These are phyloP conservation scores for Arthrobotrys iridis DNA, from an alignment of 2,329 filamentous ascomycete species.

Conservation along the genomic window DNA sequence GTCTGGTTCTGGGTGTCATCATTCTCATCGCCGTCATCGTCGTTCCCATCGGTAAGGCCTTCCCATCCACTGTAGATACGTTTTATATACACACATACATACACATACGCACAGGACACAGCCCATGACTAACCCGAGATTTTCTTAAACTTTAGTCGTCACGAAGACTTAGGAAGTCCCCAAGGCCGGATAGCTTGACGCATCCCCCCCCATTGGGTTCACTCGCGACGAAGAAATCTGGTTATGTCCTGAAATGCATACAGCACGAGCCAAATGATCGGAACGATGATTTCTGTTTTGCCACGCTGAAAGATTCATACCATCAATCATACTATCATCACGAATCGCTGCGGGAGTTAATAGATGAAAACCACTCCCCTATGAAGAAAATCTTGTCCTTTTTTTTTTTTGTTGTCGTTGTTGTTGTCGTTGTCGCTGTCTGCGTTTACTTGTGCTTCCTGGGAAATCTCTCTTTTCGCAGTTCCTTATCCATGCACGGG, in stretches of 20 bases:
- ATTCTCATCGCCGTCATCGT: slow-evolving; percentile 93
- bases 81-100: slow-evolving; percentile 58
- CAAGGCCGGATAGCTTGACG: slow-evolving; percentile 28
- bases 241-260: slow-evolving; percentile 18
- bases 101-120: neutral
- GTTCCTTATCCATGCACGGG: slow-evolving; percentile 27
- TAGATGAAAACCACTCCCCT: slow-evolving; percentile 13
- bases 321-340: slow-evolving; percentile 19
- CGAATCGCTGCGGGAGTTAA: slow-evolving; percentile 26
- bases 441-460: slow-evolving; percentile 26
- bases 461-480: slow-evolving; percentile 40
- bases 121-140: too few relatives aligned
- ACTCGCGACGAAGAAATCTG: slow-evolving; percentile 7
- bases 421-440: slow-evolving; percentile 15
- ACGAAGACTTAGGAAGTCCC: slow-evolving; percentile 28
- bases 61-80: slow-evolving; percentile 11
- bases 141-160: slow-evolving; percentile 16
- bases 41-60: slow-evolving; percentile 79
- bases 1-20: slow-evolving; percentile 88
- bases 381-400: slow-evolving; percentile 21
- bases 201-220: slow-evolving; percentile 1
- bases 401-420: neutral
- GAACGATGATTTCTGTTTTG: slow-evolving; percentile 36
- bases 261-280: slow-evolving; percentile 43
- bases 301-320: slow-evolving; percentile 42